Evolutionary conservation across 306 rosid genomes (phyloP), one percentile per base, ranked within the genome.

Genomic region (Carpinus viminea): DNA sequence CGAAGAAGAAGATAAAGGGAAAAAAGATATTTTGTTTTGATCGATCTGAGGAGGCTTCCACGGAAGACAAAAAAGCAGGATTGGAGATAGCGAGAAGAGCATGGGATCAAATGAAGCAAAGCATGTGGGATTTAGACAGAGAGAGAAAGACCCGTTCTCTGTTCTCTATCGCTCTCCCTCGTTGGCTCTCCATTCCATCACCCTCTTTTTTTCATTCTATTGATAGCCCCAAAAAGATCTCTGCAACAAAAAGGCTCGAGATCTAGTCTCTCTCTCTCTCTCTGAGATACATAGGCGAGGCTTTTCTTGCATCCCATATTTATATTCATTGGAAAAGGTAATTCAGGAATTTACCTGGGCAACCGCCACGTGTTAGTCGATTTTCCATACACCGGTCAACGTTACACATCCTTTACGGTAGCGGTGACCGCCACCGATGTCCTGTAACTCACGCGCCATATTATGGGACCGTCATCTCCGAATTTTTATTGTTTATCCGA

Each of bases 41-140:
- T 81, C 61, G 86, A 89, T 92, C 90, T 81, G 85, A 78, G 74
- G 79, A 82, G 68, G 79, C 18, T 77, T 79, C 34, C 76, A 71
- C 52, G 81, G 83, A 84, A 72, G 93, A 89, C 89, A 89, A 90
- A 72, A 79, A 70, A 51, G 79, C 4, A 60, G 68, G 83, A 76
- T 65, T 38, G 85, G 80, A 83, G 78, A 80, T 71, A 38, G 79
- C 10, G 28, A 77, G 73, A 57, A 65, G 82, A 74, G 79, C 85
- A 86, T 85, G 88, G 89, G 88, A 89, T 86, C 85, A 75, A 78
- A 82, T 70, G 68, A 69, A 61, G 31, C 26, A 82, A 70, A 59
- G 83, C 76, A 64, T 68, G 59, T 68, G 84, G 59, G 77, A 82
- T 81, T 62, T 72, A 54, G 72, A 76, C 11, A 54, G 47, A 78